Conservation (phyloP, 2,329 filamentous ascomycete species). For the Fusarium algeriense region DNA sequence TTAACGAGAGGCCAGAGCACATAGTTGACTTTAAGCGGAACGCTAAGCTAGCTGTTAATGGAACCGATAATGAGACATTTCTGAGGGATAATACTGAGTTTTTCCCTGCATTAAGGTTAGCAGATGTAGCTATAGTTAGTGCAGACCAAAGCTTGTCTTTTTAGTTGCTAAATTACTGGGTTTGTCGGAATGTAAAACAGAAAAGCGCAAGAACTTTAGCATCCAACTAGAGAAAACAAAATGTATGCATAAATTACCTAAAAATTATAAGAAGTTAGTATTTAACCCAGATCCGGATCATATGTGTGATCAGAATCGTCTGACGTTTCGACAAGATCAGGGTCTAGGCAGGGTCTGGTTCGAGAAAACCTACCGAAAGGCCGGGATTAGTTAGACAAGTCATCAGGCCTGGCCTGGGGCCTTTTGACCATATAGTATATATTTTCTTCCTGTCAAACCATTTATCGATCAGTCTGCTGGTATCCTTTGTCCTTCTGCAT, state of each 20-base stretch:
- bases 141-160: neutral
- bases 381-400: neutral
- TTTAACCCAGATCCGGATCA: neutral
- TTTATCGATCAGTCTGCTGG: too few relatives aligned
- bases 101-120: neutral
- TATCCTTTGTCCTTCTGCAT: too few relatives aligned
- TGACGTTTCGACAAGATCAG: neutral
- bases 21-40: neutral
- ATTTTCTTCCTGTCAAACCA: accelerated
- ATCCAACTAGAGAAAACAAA: neutral
- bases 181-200: neutral
- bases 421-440: neutral
- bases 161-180: neutral
- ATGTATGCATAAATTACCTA: neutral
- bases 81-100: too few relatives aligned
- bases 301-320: too few relatives aligned
- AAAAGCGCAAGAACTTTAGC: too few relatives aligned
- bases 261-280: neutral
- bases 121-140: neutral
- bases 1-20: neutral
- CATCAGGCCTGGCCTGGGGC: accelerated
- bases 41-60: neutral
- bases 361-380: neutral
- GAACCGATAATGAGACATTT: neutral
- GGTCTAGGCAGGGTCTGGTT: neutral